Conservation (phyloP, 306 rosid species). For the Dalbergia oliveri region DNA sequence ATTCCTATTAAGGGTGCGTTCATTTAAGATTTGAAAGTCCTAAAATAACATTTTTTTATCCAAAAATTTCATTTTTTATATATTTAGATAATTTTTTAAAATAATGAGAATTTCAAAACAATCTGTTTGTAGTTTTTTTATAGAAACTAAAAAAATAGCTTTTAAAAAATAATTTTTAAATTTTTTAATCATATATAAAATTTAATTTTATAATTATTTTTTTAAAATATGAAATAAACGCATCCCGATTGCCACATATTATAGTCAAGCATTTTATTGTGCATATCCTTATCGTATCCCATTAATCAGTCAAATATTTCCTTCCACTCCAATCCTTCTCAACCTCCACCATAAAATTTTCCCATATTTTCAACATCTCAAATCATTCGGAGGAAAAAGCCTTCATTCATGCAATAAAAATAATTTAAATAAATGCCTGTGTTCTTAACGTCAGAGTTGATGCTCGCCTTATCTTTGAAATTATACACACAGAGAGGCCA, state of each 20-base stretch:
- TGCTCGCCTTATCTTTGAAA: not conserved
- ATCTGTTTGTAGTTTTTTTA: no score
- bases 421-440: not conserved
- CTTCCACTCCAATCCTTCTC: constrained; percentile 4
- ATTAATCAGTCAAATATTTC: not conserved
- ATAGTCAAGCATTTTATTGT: not conserved
- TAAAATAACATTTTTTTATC: no score
- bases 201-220: no score
- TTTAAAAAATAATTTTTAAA: no score
- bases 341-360: not conserved
- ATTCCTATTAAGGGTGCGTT: not conserved
- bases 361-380: constrained; percentile 10
- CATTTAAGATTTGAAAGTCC: no score
- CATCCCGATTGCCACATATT: not conserved
- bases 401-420: constrained; percentile 6
- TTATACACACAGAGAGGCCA: not conserved
- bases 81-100: no score
- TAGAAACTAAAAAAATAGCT: no score
- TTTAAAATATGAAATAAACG: no score
- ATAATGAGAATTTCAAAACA: no score
- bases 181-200: no score
- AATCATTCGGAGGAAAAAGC: constrained; percentile 14
- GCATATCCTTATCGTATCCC: constrained; percentile 11
- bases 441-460: not conserved
- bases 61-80: no score